Base-by-base conservation (phyloP, 177 flowering plant species). In the Vitis hybrid region DNA sequence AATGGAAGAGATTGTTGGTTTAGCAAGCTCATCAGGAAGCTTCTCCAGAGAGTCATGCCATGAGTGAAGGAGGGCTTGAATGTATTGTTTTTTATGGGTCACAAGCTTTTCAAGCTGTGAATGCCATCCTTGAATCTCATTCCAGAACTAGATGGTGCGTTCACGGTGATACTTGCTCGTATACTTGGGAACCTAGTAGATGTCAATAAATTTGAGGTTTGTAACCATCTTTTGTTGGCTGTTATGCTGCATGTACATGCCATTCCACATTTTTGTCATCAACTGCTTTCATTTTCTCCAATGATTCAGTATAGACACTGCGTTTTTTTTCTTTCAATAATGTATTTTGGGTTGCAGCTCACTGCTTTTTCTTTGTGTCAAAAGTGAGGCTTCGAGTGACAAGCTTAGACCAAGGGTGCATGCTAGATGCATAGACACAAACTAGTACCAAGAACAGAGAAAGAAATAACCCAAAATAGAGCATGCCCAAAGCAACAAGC, bases 241-340 rank as follows among this genome's bases (percentile, higher is more conserved):
- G 33, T 70, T 84, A 59, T 94, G 98, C 67, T 92, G 89, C 8
- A 8, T 4, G 33, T 71, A 70, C 94, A 94, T 92, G 12, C 71
- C 69, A 53, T 81, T 88, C 98, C 98, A 94, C 98, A 94, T 94
- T 60, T 71, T 76, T 2, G 88, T 82, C 93, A 90, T 87, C 86
- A 24, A 24, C 28, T 24, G 28, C 28, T 24, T 24, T 24, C 28
- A 24, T 24, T 24, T 24, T 24, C 4, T 24, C 28, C 28, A 24
- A 24, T 24, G 28, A 24, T 24, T 24, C 28, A 24, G 28, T 24
- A 24, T 2, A 24, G 28, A 3, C 28, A 24, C 28, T 24, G 28
- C 4, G 4, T 22, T 22, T 24, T 24, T 24, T 24, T 24, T 24
- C 28, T 24, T 24, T 24, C 47, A 38, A 24, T 24, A 24, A 24